Evolutionary conservation across 805 yeast genomes (phyloP), one percentile per base, ranked within the genome.

Genomic region (Ogataea siamensis): DNA sequence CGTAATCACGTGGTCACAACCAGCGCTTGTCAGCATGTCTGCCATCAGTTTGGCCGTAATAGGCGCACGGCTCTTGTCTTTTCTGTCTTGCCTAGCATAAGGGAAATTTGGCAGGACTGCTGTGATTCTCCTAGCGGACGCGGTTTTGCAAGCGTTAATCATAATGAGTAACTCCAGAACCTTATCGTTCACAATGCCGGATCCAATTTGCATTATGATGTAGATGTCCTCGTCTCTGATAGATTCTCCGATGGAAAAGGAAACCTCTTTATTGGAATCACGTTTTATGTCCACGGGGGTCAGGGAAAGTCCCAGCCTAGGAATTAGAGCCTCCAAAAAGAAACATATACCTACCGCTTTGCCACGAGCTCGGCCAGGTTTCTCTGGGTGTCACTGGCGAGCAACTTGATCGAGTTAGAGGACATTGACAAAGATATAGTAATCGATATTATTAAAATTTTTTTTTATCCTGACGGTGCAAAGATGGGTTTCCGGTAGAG

Each of bases 41-140:
- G 94, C 93, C 75, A 85, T 80, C 47, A 85, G 70, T 60, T 85
- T 85, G 30, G 93, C 93, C 11, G 93, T 83, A 48, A 85, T 83
- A 37, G 91, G 91, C 12, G 93, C 93, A 60, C 94, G 73, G 37
- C 84, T 76, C 57, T 85, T 85, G 58, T 85, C 94, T 64, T 85
- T 85, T 59, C 87, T 73, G 59, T 85, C 94, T 61, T 85, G 94
- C 67, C 94, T 76, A n/a, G 93, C 93, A 51, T 85, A 85, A 8
- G 89, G 89, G 62, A 83, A 85, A 58, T 79, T 83, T 37, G 94
- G 93, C 47, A 85, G 73, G 12, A 85, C 85, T 5, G 86, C 93
- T 2, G 91, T 83, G 57, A 85, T 81, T 58, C 87, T 73, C 58
- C 93, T 74, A 13, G 91, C 93, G 37, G 87, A 78, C 7, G 93